Base-by-base conservation (phyloP, 2,329 filamentous ascomycete species). In the Proliferodiscus dingleyae region DNA sequence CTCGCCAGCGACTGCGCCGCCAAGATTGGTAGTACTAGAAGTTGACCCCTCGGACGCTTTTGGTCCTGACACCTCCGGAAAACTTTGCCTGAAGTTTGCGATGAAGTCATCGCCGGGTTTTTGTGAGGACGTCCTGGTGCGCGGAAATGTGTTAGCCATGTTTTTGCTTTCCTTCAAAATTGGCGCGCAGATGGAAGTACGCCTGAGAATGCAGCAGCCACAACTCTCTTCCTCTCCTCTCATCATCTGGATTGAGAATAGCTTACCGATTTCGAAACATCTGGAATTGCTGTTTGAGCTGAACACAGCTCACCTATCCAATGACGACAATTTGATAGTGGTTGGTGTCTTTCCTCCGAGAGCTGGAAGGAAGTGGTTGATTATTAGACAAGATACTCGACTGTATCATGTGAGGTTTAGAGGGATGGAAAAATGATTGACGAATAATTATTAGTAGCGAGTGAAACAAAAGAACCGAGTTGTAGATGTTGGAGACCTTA, bases 21-120 rank as follows among this genome's bases (percentile, higher is more conserved):
- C 49, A 16, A 52, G 39, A 22, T 55, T 38, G 23, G 45, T 47
- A 41, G 50, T 49, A 61, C 66, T 60, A 60, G 69, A 61, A 56
- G 64, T 59, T 56, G 70, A 59, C 59, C 74, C 66, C 43, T n/a
- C n/a, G n/a, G n/a, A n/a, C n/a, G 73, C 60, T 47, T 69, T 63
- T 42, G 74, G 64, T 56, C 68, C 60, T 47, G 75, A 72, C 43
- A 94, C 72, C 59, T 90, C 81, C 37, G 88, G 85, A 61, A 95
- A 95, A 56, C 80, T 83, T 61, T 87, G 80, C 66, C 87, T 87
- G 70, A 95, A 95, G 65, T 81, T 83, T 68, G 82, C 82, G 65
- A 93, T 82, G 62, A 95, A 77, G 60, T 90, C 87, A 63, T 90
- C 86, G 65, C 81, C 83, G 45, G 89, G 89, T 72, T 95, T 95